Conservation (phyloP, 345 rosid species). For the Microcos paniculata region DNA sequence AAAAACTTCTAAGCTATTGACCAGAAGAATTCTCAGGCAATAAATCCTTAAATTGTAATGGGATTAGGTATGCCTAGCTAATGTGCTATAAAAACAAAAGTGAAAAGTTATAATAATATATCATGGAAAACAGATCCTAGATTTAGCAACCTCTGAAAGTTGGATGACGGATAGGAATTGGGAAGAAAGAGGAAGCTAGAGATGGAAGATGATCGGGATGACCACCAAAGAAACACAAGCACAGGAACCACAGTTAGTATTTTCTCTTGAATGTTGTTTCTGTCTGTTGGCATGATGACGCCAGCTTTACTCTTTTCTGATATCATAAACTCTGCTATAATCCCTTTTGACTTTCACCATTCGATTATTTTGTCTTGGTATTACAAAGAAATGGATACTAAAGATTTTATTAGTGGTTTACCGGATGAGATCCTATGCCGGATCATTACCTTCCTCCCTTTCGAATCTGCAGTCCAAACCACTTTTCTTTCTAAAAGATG, state of each 20-base stretch:
- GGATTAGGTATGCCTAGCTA: too few species aligned
- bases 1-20: too few species aligned
- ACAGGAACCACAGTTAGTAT: neutral
- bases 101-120: too few species aligned
- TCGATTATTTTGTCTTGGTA: neutral
- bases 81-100: too few species aligned
- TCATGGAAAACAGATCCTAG: too few species aligned
- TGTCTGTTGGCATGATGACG: neutral
- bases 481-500: slow-evolving; percentile 1
- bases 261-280: neutral
- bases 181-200: neutral
- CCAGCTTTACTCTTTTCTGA: neutral
- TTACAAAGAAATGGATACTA: neutral
- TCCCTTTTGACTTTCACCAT: too few species aligned
- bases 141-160: too few species aligned
- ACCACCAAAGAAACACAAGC: neutral
- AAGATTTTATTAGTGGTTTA: neutral
- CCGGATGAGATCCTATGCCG: neutral
- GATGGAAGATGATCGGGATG: neutral
- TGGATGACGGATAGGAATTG: too few species aligned
- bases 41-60: too few species aligned
- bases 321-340: too few species aligned
- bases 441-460: too few species aligned
- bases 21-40: too few species aligned
- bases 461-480: neutral